Evolutionary conservation across 2,329 filamentous ascomycete species (phyloP), one percentile per base, ranked within the genome.

Genomic region (Ploettnerulaceae sp.): DNA sequence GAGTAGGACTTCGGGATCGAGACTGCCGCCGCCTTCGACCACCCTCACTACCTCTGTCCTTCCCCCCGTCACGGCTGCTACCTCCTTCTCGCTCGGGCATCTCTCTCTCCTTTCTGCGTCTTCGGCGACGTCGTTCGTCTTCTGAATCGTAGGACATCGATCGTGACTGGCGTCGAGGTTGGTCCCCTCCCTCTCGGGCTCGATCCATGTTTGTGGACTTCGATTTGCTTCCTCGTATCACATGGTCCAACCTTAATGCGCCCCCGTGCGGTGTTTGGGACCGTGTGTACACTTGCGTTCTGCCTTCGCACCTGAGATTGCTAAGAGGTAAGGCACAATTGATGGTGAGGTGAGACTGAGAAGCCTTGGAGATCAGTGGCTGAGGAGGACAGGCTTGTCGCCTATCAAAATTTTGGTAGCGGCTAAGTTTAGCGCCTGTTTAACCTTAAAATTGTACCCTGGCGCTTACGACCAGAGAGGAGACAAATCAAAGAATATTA

Each of bases 61-160:
- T 41, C 26, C 39, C 36, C 11, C 40, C 39, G 17, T 48, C 38
- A 12, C 37, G 47, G 33, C 28, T 14, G 22, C 20, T 24, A 4
- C 40, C 18, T 6, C 20, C 21, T 21, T 51, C 48, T n/a, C 33
- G 11, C 6, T 24, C 33, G 7, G 26, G 44, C 12, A 40, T 37
- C 8, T 47, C 54, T 39, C 51, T 48, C 46, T 57, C 53, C 45
- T 49, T 52, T 28, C 50, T 51, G 7, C 55, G 59, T 52, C 57
- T 55, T 33, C 53, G 47, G 22, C 47, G 52, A 24, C 54, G 51
- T 34, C 58, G 47, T 34, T 62, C 60, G 36, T 61, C 60, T 41
- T 57, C 61, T 4, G 58, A 61, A 38, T 62, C 59, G 20, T 45
- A 47, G 7, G 60, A 60, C 14, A 36, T 20, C 9, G 62, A 61